Evolutionary conservation across 2,329 filamentous ascomycete genomes (phyloP).

Genomic region (Periconia macrospinosa): DNA sequence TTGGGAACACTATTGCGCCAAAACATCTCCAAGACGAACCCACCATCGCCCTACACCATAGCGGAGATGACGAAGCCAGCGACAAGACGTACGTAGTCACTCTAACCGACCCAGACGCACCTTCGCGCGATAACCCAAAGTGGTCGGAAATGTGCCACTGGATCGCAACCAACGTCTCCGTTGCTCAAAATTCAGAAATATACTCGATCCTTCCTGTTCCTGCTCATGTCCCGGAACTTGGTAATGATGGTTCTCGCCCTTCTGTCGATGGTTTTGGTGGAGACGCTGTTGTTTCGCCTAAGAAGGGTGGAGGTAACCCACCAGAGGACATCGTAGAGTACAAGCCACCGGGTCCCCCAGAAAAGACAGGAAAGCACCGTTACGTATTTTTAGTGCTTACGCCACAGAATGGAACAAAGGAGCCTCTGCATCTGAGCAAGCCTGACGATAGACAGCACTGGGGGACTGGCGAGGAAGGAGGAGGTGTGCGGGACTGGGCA

Average conservation of each 20-base stretch:
- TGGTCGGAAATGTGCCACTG: conserved; percentile 64
- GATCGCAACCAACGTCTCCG: conserved; percentile 46
- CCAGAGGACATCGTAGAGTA: conserved; percentile 46
- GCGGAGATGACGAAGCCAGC: conserved; percentile 23
- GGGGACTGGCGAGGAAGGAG: conserved; percentile 54
- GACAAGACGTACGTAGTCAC: conserved; percentile 51
- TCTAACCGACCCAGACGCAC: conserved; percentile 63
- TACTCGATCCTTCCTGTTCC: conserved; percentile 31
- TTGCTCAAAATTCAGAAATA: conserved; percentile 16
- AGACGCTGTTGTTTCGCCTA: neutral
- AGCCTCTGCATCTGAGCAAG: conserved; percentile 45
- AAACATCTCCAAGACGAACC: conserved; percentile 48
- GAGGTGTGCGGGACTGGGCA: conserved; percentile 57
- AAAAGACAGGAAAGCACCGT: conserved; percentile 59
- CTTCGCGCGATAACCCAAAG: conserved; percentile 54
- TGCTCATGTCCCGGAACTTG: conserved; percentile 6
- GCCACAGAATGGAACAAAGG: conserved; percentile 48
- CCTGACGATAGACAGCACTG: conserved; percentile 58
- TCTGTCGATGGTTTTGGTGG: conserved; percentile 4
- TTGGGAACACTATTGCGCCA: conserved; percentile 59
- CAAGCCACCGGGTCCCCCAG: conserved; percentile 57
- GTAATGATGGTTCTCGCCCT: too few relatives aligned
- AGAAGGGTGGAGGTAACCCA: conserved; percentile 32
- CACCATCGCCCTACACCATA: conserved; percentile 42
- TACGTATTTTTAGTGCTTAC: conserved; percentile 59